Conservation (phyloP, 805 yeast genomes). For the Kodamaea kaohsiungensis region DNA sequence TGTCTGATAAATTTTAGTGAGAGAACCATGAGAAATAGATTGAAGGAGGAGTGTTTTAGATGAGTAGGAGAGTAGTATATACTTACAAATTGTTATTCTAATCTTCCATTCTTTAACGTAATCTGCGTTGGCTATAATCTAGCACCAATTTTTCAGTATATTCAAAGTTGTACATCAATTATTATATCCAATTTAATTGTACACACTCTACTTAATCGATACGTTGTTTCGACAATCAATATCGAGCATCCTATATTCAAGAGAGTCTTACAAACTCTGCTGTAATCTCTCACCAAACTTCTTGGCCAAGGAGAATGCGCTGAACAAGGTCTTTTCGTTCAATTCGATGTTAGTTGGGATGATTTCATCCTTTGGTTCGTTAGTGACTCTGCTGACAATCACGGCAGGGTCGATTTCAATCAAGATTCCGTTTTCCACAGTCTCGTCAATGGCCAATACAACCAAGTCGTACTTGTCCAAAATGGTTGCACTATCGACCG, state of each 20-base stretch:
- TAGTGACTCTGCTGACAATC: slow-evolving; percentile 89
- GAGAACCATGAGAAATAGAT: background rate
- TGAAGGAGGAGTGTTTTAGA: too few relatives aligned
- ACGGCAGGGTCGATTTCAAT: slow-evolving; percentile 86
- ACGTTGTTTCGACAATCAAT: background rate
- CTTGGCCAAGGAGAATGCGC: slow-evolving; percentile 88
- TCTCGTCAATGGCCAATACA: slow-evolving; percentile 84
- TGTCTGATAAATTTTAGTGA: background rate
- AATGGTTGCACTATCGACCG: slow-evolving; percentile 76
- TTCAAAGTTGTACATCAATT: background rate
- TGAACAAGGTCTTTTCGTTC: slow-evolving; percentile 73
- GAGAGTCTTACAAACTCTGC: slow-evolving; percentile 37
- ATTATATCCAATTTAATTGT: background rate
- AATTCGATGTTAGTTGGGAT: slow-evolving; percentile 54
- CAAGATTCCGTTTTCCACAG: slow-evolving; percentile 90
- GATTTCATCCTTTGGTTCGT: slow-evolving; percentile 56
- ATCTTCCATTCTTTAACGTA: too few relatives aligned
- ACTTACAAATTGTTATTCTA: too few relatives aligned
- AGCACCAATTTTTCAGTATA: too few relatives aligned
- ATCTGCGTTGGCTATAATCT: too few relatives aligned
- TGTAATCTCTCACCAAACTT: slow-evolving; percentile 52
- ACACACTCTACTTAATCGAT: background rate
- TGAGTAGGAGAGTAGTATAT: too few relatives aligned
- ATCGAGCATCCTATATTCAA: background rate
- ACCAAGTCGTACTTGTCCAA: slow-evolving; percentile 85